A percentile compares a stretch with the other conserved stretches of the same genome.
These are phyloP conservation scores for Raffaelea ambrosiae DNA, from an alignment of 2,329 filamentous ascomycete genomes.

Conservation along the genomic window DNA sequence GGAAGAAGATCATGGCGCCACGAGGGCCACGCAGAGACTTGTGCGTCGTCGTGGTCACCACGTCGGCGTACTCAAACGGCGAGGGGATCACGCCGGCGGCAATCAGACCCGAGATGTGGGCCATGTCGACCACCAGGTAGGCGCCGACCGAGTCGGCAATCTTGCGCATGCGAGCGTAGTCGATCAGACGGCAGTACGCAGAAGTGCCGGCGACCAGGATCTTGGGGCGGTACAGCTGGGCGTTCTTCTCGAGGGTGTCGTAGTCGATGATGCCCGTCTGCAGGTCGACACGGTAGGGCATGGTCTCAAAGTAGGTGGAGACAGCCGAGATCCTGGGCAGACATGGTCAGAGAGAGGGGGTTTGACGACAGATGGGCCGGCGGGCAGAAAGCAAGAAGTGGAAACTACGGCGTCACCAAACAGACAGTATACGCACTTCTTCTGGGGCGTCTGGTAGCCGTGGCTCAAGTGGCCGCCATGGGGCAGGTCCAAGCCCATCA, in stretches of 20 bases:
- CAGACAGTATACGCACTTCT: constrained; percentile 54
- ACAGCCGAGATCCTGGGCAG: constrained; percentile 73
- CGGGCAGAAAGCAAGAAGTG: too few relatives aligned
- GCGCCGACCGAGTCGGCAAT: constrained; percentile 90
- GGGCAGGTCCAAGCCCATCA: constrained; percentile 94
- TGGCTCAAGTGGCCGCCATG: constrained; percentile 93
- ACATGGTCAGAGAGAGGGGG: not conserved
- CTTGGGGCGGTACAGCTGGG: constrained; percentile 88
- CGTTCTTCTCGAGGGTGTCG: constrained; percentile 82
- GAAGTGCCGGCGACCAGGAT: constrained; percentile 93
- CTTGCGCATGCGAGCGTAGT: constrained; percentile 93
- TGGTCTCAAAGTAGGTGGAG: constrained; percentile 98
- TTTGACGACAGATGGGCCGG: too few relatives aligned
- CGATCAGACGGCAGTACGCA: constrained; percentile 95
- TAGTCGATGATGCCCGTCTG: constrained; percentile 97
- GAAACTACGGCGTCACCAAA: too few relatives aligned
- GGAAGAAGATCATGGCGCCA: constrained; percentile 99
- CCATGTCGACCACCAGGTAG: constrained; percentile 96
- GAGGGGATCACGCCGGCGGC: constrained; percentile 88
- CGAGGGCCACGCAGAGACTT: constrained; percentile 96
- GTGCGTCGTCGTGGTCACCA: constrained; percentile 98
- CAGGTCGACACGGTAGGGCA: constrained; percentile 87
- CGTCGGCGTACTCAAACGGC: constrained; percentile 85
- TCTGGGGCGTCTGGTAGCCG: constrained; percentile 91
- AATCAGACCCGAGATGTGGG: constrained; percentile 94